phyloP scores from a whole-genome alignment of 345 rosid genomes.

The Eucalyptus cloeziana region DNA sequence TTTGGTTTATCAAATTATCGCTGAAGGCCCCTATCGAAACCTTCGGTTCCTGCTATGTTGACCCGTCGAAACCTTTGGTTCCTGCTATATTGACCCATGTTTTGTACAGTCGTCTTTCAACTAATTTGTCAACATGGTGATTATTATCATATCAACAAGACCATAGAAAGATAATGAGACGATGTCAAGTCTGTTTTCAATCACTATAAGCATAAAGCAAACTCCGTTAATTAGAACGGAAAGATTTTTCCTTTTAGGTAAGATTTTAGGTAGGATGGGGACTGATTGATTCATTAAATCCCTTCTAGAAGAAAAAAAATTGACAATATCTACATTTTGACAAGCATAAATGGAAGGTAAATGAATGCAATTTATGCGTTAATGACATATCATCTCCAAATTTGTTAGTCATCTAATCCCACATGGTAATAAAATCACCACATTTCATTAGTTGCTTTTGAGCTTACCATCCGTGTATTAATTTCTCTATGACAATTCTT shows the following conservation, averaged over 20 bases:
- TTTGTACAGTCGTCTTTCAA: too few relatives aligned
- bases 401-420: background rate
- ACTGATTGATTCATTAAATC: background rate
- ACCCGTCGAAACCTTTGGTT: too few relatives aligned
- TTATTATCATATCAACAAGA: background rate
- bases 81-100: too few relatives aligned
- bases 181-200: background rate
- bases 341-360: background rate
- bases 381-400: background rate
- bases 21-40: too few relatives aligned
- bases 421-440: background rate
- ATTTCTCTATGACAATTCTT: background rate
- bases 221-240: background rate
- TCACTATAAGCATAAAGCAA: background rate
- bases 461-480: background rate
- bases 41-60: too few relatives aligned
- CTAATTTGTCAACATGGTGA: background rate
- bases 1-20: rapidly evolving
- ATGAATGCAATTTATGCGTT: background rate
- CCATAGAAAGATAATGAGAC: background rate
- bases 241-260: background rate
- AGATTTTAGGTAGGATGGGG: background rate
- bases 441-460: background rate
- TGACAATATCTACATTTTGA: background rate
- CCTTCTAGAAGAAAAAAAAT: background rate